A percentile compares a stretch with the other conserved stretches of the same genome.
These are phyloP conservation scores for Setaria italica DNA, from an alignment of 202 grass and related monocot genomes.

Conservation along the genomic window DNA sequence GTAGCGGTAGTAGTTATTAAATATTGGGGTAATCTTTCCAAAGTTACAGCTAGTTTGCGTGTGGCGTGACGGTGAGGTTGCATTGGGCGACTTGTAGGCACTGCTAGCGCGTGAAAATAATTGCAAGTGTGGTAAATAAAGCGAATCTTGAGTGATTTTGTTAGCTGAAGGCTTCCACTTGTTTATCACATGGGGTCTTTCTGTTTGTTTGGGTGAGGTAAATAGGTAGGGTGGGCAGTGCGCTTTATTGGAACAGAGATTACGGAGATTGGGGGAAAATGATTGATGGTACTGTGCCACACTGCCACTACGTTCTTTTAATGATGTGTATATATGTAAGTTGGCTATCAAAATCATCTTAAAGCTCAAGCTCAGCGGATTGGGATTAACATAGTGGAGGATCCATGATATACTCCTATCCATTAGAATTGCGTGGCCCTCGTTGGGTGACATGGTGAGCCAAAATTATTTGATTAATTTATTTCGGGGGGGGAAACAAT, in stretches of 20 bases:
- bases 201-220: conserved; percentile 6
- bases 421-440: background rate
- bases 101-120: background rate
- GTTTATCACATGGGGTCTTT: conserved; percentile 12
- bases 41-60: conserved; percentile 6
- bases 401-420: background rate
- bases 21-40: background rate
- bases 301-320: background rate
- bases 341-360: conserved; percentile 24
- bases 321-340: background rate
- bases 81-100: background rate
- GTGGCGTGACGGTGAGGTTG: conserved; percentile 8
- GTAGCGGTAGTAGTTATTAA: background rate
- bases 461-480: background rate
- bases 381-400: background rate
- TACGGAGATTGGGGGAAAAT: background rate
- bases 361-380: background rate
- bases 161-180: background rate
- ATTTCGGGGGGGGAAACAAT: background rate
- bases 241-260: background rate
- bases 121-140: background rate
- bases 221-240: conserved; percentile 21
- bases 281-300: background rate
- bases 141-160: background rate
- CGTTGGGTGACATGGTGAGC: background rate